These are phyloP conservation scores for Aspergillus asperescens DNA, from an alignment of 495 filamentous ascomycete genomes.

Conservation along the genomic window DNA sequence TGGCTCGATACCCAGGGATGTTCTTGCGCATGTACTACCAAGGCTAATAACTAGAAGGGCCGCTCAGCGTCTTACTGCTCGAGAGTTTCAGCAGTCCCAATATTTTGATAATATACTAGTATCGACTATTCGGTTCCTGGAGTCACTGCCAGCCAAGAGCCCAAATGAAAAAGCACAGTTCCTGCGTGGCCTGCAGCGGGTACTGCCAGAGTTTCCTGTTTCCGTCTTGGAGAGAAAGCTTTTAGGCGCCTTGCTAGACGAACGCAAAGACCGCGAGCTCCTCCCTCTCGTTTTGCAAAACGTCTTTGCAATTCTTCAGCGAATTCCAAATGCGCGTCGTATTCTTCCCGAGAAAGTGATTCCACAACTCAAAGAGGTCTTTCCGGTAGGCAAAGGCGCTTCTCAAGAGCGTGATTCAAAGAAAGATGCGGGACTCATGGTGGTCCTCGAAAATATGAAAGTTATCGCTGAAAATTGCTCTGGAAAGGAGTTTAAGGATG, in stretches of 20 bases:
- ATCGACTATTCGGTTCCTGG: conserved; percentile 90
- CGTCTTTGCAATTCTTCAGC: conserved; percentile 77
- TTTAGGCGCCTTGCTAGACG: conserved; percentile 79
- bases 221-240: conserved; percentile 93
- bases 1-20: conserved; percentile 69
- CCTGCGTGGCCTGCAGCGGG: conserved; percentile 78
- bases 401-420: conserved; percentile 67
- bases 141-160: conserved; percentile 85
- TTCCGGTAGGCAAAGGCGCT: conserved; percentile 50
- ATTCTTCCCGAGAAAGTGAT: conserved; percentile 79
- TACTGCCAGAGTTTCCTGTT: conserved; percentile 84
- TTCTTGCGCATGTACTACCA: conserved; percentile 68
- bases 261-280: conserved; percentile 84
- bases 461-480: conserved; percentile 72
- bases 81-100: conserved; percentile 86
- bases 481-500: conserved; percentile 91
- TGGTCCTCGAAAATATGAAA: conserved; percentile 75
- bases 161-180: conserved; percentile 86
- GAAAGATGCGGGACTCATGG: conserved; percentile 84
- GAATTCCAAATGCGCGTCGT: conserved; percentile 68
- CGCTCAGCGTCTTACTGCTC: conserved; percentile 78
- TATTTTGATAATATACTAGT: conserved; percentile 97
- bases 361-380: conserved; percentile 76
- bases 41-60: conserved; percentile 79
- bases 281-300: conserved; percentile 81